phyloP scores from a whole-genome alignment of 2,329 filamentous ascomycete species.

The Cladophialophora bantiana region DNA sequence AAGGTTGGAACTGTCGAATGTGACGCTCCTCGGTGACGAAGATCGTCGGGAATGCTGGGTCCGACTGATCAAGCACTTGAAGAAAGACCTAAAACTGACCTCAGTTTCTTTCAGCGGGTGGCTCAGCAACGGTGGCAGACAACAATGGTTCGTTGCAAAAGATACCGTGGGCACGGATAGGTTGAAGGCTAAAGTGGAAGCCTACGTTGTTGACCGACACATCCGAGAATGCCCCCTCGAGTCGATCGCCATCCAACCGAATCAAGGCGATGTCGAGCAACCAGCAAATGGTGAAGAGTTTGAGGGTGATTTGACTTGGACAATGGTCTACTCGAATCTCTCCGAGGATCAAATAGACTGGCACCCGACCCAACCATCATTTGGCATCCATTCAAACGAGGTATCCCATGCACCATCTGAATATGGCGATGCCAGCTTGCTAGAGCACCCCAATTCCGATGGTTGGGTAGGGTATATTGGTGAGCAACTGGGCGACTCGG shows the following conservation, averaged over 20 bases:
- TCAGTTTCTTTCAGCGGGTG: constrained; percentile 34
- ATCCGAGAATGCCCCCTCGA: constrained; percentile 34
- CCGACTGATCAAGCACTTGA: constrained; percentile 32
- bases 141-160: constrained; percentile 38
- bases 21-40: constrained; percentile 33
- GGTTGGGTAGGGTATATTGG: not conserved
- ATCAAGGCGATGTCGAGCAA: constrained; percentile 35
- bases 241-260: constrained; percentile 35
- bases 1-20: constrained; percentile 32
- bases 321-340: constrained; percentile 33
- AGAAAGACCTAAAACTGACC: constrained; percentile 30
- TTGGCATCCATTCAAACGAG: constrained; percentile 24
- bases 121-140: constrained; percentile 38
- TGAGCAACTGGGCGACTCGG: not conserved
- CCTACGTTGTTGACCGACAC: constrained; percentile 31
- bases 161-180: constrained; percentile 25
- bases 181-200: constrained; percentile 34
- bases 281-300: constrained; percentile 31
- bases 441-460: constrained; percentile 7
- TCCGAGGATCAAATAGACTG: constrained; percentile 26
- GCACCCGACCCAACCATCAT: constrained; percentile 30
- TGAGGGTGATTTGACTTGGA: constrained; percentile 37
- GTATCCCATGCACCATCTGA: constrained; percentile 17
- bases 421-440: constrained; percentile 5
- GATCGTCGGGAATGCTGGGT: constrained; percentile 38